Evolutionary conservation across 768 basidiomycete genomes (phyloP).

Genomic region (Panaeolus cyanescens): DNA sequence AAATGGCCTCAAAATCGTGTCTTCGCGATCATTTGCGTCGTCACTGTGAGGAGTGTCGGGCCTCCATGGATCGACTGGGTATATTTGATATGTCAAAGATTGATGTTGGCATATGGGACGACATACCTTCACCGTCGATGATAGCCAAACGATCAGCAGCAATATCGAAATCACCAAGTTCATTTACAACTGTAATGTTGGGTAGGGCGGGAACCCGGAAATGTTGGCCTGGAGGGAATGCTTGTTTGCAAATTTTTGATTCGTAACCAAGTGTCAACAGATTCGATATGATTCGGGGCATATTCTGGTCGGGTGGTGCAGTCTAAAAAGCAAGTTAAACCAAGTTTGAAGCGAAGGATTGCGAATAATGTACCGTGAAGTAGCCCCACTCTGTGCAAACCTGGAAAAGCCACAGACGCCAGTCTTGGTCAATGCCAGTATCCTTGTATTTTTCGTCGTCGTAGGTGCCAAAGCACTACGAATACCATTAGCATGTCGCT

Average conservation of each 20-base stretch:
- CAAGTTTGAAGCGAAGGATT: neutral
- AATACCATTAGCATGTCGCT: neutral
- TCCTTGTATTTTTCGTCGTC: conserved; percentile 66
- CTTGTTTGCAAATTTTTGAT: conserved; percentile 45
- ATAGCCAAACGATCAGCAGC: conserved; percentile 82
- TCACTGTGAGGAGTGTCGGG: conserved; percentile 83
- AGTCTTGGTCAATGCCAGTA: conserved; percentile 65
- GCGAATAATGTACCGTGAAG: conserved; percentile 62
- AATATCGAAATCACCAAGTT: conserved; percentile 82
- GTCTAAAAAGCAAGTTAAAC: conserved; percentile 43
- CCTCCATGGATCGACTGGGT: conserved; percentile 85
- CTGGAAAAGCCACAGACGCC: conserved; percentile 91
- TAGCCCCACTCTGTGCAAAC: conserved; percentile 97
- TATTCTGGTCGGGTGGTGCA: conserved; percentile 67
- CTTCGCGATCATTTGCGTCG: conserved; percentile 65
- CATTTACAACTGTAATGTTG: conserved; percentile 82
- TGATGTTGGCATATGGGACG: neutral
- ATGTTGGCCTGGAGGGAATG: conserved; percentile 76
- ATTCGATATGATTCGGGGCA: conserved; percentile 79
- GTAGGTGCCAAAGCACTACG: conserved; percentile 85
- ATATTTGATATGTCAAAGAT: neutral
- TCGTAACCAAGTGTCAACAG: conserved; percentile 52
- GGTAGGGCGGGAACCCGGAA: conserved; percentile 73
- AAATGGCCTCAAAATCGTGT: conserved; percentile 78
- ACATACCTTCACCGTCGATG: conserved; percentile 80